These are phyloP conservation scores for Pythium volutum DNA, from an alignment of 352 stramenopile genomes.

Conservation along the genomic window DNA sequence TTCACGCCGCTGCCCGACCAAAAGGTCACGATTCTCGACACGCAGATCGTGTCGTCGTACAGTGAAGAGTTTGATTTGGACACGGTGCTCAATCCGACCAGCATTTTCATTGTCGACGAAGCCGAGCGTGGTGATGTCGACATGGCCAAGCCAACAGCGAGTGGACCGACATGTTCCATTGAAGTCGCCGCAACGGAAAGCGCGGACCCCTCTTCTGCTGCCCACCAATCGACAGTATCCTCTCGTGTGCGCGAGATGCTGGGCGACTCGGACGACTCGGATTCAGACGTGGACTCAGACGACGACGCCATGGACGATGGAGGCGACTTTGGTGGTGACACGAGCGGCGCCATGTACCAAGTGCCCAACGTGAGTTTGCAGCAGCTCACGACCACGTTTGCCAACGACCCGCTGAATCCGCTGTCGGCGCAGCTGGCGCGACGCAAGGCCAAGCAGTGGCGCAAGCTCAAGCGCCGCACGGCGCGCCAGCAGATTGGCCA, in stretches of 20 bases:
- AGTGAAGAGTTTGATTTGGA: slow-evolving; percentile 70
- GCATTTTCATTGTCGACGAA: slow-evolving; percentile 53
- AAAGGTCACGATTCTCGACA: slow-evolving; percentile 63
- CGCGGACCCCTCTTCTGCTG: not conserved
- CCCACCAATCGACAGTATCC: slow-evolving; percentile 13
- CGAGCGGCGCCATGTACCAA: slow-evolving; percentile 24
- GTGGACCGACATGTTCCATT: slow-evolving; percentile 48
- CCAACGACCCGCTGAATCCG: slow-evolving; percentile 55
- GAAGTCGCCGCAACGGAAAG: slow-evolving; percentile 19
- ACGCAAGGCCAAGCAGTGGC: slow-evolving; percentile 70
- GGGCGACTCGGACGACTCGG: slow-evolving; percentile 48
- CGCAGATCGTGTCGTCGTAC: slow-evolving; percentile 58
- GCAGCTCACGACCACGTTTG: slow-evolving; percentile 50
- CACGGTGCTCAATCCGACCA: slow-evolving; percentile 63
- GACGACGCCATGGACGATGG: slow-evolving; percentile 29
- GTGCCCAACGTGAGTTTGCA: slow-evolving; percentile 27
- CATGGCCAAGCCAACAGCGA: slow-evolving; percentile 11
- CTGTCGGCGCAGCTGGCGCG: slow-evolving; percentile 49
- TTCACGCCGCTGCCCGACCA: slow-evolving; percentile 78
- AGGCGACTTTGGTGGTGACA: slow-evolving; percentile 4
- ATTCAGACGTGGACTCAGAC: slow-evolving; percentile 41
- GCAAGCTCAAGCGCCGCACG: slow-evolving; percentile 73
- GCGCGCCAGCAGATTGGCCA: slow-evolving; percentile 54
- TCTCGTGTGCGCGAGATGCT: slow-evolving; percentile 33
- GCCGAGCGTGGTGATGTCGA: slow-evolving; percentile 14